Evolutionary conservation across 495 filamentous ascomycete species (phyloP), one percentile per base, ranked within the genome.

Genomic region (Aspergillus leporis): DNA sequence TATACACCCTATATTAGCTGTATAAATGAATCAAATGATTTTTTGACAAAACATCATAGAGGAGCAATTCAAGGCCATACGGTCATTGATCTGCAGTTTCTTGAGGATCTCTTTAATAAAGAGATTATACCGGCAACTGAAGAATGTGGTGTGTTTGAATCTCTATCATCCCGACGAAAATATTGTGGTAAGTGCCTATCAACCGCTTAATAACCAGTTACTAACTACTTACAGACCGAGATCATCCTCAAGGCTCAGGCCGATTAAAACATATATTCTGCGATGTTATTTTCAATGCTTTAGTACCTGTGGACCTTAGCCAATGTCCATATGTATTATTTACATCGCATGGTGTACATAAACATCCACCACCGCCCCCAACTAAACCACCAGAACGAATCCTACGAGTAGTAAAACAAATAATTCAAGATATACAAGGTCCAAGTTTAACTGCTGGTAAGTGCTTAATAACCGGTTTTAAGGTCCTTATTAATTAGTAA

Each of bases 321-420:
- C 8, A 56, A 46, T 61, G 38, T 47, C 53, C 53, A 32, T 61
- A 55, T 56, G 47, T 61, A 0, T 8, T 56, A 28, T 61, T 61
- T 56, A 56, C 46, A 21, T 61, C 59, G 1, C 53, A 46, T 25
- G 59, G 59, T 2, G 18, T 52, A 19, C 53, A 61, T 51, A 31
- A 55, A 32, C 46, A 60, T 43, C 55, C 55, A 13, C 55, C 55
- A 12, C 55, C 55, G 1, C 56, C 49, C 21, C 56, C 56, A 34
- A 41, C 2, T 4, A 61, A 56, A 18, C 3, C 59, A 47, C 53
- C 59, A 45, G 46, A 56, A 30, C 0, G 34, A 22, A 61, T 61
- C 19, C 38, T 52, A 19, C 21, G 46, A n/a, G 23, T 34, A n/a
- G 21, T 61, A 4, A 56, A 36, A 36, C 3, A 45, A n/a, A 22